Evolutionary conservation across 306 rosid species (phyloP).

Genomic region (Cotoneaster glaucophyllus): DNA sequence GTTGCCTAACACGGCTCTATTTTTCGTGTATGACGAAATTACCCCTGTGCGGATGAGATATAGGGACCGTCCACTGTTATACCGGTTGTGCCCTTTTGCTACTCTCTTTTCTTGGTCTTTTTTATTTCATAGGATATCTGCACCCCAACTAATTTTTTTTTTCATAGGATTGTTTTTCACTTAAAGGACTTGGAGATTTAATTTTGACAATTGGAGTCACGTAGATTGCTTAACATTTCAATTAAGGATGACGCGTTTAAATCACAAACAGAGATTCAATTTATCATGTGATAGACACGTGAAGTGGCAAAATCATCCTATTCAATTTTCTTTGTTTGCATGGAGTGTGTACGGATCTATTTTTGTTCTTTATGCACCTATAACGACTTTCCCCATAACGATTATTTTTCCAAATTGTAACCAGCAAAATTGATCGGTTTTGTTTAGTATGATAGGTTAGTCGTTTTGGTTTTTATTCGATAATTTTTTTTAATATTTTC

Average conservation of each 20-base stretch:
- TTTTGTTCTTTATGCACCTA: background rate
- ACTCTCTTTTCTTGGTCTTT: background rate
- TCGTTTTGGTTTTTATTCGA: too few species aligned
- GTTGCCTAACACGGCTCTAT: slow-evolving; percentile 31
- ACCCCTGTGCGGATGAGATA: background rate
- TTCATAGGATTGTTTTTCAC: background rate
- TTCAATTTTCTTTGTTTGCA: background rate
- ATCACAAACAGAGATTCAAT: too few species aligned
- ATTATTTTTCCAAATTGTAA: too few species aligned
- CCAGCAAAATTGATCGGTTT: background rate
- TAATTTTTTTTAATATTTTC: too few species aligned
- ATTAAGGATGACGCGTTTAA: background rate
- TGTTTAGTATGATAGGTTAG: too few species aligned
- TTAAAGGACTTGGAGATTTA: background rate
- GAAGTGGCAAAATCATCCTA: background rate
- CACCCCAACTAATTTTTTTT: background rate
- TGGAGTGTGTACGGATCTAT: too few species aligned
- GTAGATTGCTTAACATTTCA: background rate
- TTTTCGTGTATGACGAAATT: background rate
- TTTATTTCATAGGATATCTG: background rate
- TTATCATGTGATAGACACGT: too few species aligned
- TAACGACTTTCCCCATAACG: background rate
- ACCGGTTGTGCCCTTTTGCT: background rate
- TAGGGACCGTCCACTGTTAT: background rate
- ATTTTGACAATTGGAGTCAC: background rate